A percentile compares a stretch with the other conserved stretches of the same genome.
These are phyloP conservation scores for Microdochium paspali DNA, from an alignment of 2,329 filamentous ascomycete species.

Conservation along the genomic window DNA sequence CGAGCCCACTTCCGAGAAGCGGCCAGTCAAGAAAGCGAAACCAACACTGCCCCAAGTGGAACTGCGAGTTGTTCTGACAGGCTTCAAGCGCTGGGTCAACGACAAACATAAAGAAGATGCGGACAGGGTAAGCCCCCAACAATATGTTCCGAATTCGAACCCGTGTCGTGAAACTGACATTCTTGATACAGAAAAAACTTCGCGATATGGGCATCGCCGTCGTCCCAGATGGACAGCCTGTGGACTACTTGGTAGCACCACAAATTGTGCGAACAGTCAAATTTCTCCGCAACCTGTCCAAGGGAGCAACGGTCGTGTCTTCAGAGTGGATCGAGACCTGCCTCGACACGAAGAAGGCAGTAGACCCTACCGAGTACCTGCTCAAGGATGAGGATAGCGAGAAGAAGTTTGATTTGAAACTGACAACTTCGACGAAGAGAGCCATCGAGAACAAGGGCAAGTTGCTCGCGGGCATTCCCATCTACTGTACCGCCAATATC, in stretches of 20 bases:
- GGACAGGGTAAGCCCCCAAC: slow-evolving; percentile 57
- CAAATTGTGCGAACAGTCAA: slow-evolving; percentile 84
- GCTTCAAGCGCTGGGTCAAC: slow-evolving; percentile 73
- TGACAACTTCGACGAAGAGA: slow-evolving; percentile 57
- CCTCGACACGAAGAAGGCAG: slow-evolving; percentile 57
- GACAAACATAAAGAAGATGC: slow-evolving; percentile 65
- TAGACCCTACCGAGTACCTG: slow-evolving; percentile 54
- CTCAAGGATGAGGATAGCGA: slow-evolving; percentile 68
- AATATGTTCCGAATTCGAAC: slow-evolving; percentile 1
- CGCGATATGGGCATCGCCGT: slow-evolving; percentile 76
- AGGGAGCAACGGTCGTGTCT: slow-evolving; percentile 67
- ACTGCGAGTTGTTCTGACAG: slow-evolving; percentile 73
- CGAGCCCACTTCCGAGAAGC: slow-evolving; percentile 37
- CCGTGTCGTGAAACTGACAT: slow-evolving; percentile 12
- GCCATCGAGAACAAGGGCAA: slow-evolving; percentile 69
- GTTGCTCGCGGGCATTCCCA: slow-evolving; percentile 64
- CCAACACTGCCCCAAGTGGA: slow-evolving; percentile 54
- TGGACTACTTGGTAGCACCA: slow-evolving; percentile 82
- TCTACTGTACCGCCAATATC: slow-evolving; percentile 79
- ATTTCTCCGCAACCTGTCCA: slow-evolving; percentile 80
- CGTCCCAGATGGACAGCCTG: slow-evolving; percentile 63
- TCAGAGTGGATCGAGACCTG: slow-evolving; percentile 72
- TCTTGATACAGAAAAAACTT: slow-evolving; percentile 58
- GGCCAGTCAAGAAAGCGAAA: slow-evolving; percentile 53
- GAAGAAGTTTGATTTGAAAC: slow-evolving; percentile 56